A percentile compares a stretch with the other conserved stretches of the same genome.
Evolutionary conservation across 2,329 filamentous ascomycete species (phyloP).

Genomic region (Exophiala spinifera): DNA sequence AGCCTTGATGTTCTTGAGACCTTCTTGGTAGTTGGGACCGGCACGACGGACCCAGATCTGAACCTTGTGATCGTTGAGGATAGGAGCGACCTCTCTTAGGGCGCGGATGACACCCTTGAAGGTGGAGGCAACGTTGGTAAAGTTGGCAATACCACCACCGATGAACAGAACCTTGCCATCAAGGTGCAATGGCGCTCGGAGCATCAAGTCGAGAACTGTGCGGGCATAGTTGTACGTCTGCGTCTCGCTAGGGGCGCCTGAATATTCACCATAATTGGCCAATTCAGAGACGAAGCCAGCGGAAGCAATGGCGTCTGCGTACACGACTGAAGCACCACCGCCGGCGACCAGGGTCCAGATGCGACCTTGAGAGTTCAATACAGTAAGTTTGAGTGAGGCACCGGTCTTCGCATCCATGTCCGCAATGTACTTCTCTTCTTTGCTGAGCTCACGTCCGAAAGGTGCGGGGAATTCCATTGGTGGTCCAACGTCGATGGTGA

Average conservation of each 20-base stretch:
- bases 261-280: slow-evolving; percentile 99
- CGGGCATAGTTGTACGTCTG: slow-evolving; percentile 99
- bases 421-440: slow-evolving; percentile 98
- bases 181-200: slow-evolving; percentile 76
- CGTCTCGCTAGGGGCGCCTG: slow-evolving; percentile 95
- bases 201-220: slow-evolving; percentile 95
- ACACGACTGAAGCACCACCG: slow-evolving; percentile 99
- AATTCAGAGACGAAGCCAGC: slow-evolving; percentile 92
- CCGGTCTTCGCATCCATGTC: slow-evolving; percentile 99
- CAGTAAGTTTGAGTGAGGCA: slow-evolving; percentile 96
- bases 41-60: slow-evolving; percentile 93
- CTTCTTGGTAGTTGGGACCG: slow-evolving; percentile 98
- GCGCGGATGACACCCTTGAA: slow-evolving; percentile 99
- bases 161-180: slow-evolving; percentile 99
- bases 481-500: slow-evolving; percentile 92
- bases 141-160: slow-evolving; percentile 99
- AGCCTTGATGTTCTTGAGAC: slow-evolving; percentile 99
- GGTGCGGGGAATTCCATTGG: slow-evolving; percentile 99
- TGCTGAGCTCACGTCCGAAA: slow-evolving; percentile 96
- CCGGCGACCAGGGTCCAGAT: slow-evolving; percentile 98
- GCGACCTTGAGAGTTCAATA: slow-evolving; percentile 85
- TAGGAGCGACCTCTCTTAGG: slow-evolving; percentile 80
- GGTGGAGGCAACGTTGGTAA: slow-evolving; percentile 98
- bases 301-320: slow-evolving; percentile 96
- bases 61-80: slow-evolving; percentile 91